Evolutionary conservation across 768 basidiomycete genomes (phyloP).

Genomic region (Suillus discolor): DNA sequence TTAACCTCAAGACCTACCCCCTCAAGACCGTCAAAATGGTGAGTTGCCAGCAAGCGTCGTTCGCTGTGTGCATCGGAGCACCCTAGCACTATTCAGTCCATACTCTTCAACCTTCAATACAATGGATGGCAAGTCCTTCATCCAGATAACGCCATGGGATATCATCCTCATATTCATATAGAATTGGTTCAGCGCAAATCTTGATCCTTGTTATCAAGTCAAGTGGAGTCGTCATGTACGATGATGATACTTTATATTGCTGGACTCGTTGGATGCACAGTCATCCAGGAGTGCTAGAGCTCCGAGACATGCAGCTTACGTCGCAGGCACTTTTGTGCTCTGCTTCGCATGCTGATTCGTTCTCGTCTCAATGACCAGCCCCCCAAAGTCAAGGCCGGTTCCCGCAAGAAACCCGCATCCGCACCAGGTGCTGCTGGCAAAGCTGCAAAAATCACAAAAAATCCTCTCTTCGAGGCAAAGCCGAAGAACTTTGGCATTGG

Average conservation of each 20-base stretch:
- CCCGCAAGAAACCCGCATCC: conserved; percentile 83
- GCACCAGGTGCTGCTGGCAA: conserved; percentile 84
- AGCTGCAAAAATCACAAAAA: conserved; percentile 76
- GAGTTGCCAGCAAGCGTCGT: conserved; percentile 34
- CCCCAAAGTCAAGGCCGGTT: conserved; percentile 66
- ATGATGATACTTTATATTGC: conserved; percentile 45
- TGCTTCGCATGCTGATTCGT: conserved; percentile 35
- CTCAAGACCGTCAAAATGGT: conserved; percentile 58
- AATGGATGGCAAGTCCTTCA: conserved; percentile 56
- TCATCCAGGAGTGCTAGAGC: conserved; percentile 47
- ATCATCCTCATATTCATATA: conserved; percentile 8
- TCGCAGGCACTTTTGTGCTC: conserved; percentile 21
- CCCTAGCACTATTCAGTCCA: conserved; percentile 42
- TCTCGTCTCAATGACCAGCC: conserved; percentile 94
- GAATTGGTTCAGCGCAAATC: conserved; percentile 29
- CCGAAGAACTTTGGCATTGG: conserved; percentile 97
- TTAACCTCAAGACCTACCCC: conserved; percentile 25
- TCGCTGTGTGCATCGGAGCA: conserved; percentile 34
- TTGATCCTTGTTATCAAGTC: conserved; percentile 13
- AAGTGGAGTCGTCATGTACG: conserved; percentile 40
- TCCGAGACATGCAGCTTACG: conserved; percentile 46
- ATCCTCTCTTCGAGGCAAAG: conserved; percentile 91
- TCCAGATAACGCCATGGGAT: conserved; percentile 36
- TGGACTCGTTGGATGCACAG: conserved; percentile 38
- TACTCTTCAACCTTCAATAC: conserved; percentile 28